Percentiles rank a stretch among this genome's conserved stretches.
These are phyloP conservation scores for Scheffersomyces stambukii DNA, from an alignment of 1,139 yeast species.

Conservation along the genomic window DNA sequence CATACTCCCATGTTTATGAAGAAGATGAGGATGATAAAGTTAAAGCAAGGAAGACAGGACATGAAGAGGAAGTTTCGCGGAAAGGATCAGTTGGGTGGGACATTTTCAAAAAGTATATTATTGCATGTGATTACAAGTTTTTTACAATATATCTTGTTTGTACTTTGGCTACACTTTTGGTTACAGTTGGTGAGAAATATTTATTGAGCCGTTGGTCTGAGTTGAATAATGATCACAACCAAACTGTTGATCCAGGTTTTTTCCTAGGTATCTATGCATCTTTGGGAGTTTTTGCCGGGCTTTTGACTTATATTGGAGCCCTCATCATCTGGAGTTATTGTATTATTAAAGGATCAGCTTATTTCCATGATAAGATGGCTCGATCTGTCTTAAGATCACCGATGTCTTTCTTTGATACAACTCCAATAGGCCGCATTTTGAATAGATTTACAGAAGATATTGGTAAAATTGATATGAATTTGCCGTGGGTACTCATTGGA, in stretches of 20 bases:
- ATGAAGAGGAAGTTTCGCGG: conserved; percentile 24
- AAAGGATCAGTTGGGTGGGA: conserved; percentile 32
- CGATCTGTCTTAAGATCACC: conserved; percentile 35
- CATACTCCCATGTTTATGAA: conserved; percentile 19
- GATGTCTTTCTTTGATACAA: conserved; percentile 42
- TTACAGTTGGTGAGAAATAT: conserved; percentile 26
- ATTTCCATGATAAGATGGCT: conserved; percentile 38
- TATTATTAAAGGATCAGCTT: conserved; percentile 28
- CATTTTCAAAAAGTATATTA: conserved; percentile 29
- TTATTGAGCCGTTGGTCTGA: conserved; percentile 39
- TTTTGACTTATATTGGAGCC: conserved; percentile 23
- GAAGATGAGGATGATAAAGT: conserved; percentile 12
- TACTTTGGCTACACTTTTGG: conserved; percentile 16
- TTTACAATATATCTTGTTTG: conserved; percentile 21
- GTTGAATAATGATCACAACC: conserved; percentile 21
- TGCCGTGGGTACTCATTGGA: conserved; percentile 28
- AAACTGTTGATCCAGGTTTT: conserved; percentile 16
- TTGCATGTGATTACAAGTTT: conserved; percentile 30
- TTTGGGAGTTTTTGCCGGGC: conserved; percentile 24
- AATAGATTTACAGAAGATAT: conserved; percentile 40
- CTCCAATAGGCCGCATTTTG: conserved; percentile 39
- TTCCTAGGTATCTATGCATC: conserved; percentile 24
- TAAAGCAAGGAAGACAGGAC: conserved; percentile 21
- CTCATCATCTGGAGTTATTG: conserved; percentile 31
- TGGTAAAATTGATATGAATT: conserved; percentile 26